Evolutionary conservation across 345 rosid genomes (phyloP).

Genomic region (Rhizophora apiculata): DNA sequence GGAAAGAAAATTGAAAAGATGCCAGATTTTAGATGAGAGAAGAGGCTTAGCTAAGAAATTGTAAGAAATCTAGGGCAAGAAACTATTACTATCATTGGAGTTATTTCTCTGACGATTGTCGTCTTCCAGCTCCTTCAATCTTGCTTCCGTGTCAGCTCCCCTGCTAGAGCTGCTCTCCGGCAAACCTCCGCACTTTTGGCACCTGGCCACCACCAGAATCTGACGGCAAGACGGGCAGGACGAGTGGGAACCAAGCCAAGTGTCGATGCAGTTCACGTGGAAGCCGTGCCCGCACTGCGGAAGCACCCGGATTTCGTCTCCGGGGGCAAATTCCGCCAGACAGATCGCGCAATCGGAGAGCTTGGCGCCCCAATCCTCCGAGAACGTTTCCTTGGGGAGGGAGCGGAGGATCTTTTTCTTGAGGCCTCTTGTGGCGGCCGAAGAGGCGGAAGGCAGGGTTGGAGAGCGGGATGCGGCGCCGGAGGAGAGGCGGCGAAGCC

Average conservation of each 20-base stretch:
- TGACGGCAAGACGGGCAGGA: constrained; percentile 96
- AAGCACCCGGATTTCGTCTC: constrained; percentile 77
- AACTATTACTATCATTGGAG: constrained; percentile 22
- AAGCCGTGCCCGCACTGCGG: constrained; percentile 92
- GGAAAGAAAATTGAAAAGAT: no score
- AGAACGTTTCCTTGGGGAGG: constrained; percentile 60
- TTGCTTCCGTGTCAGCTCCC: constrained; percentile 32
- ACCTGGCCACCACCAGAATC: constrained; percentile 53
- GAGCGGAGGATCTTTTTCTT: constrained; percentile 78
- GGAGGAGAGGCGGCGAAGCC: constrained; percentile 75
- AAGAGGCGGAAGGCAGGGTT: constrained; percentile 21
- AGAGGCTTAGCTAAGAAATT: background rate
- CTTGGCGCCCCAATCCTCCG: constrained; percentile 41
- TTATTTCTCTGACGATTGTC: background rate
- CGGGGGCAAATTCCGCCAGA: constrained; percentile 56
- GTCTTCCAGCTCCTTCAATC: constrained; percentile 49
- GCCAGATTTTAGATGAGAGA: background rate
- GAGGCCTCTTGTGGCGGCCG: constrained; percentile 70
- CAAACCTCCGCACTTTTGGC: constrained; percentile 73
- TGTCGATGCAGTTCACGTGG: constrained; percentile 84
- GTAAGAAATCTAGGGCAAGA: constrained; percentile 35
- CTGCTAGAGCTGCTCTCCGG: constrained; percentile 42
- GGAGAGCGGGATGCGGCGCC: constrained; percentile 11
- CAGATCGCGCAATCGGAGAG: constrained; percentile 82
- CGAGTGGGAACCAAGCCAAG: constrained; percentile 90